These are phyloP conservation scores for Phtheirospermum japonicum DNA, from an alignment of 257 asterid genomes.

Conservation along the genomic window DNA sequence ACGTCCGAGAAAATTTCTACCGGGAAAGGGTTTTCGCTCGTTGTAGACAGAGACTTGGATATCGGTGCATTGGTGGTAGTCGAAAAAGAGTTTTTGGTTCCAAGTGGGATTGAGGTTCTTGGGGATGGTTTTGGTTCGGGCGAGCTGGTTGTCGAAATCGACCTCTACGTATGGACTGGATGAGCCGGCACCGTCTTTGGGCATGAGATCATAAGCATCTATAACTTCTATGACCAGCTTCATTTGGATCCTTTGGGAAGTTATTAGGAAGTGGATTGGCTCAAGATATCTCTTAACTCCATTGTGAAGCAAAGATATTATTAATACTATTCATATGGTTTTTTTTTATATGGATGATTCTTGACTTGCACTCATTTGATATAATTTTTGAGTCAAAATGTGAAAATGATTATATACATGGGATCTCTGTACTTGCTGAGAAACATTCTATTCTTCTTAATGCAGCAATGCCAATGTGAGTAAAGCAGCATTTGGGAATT, in stretches of 20 bases:
- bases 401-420: neutral
- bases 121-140: constrained; percentile 57
- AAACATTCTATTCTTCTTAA: constrained; percentile 40
- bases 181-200: constrained; percentile 74
- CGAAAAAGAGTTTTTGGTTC: constrained; percentile 58
- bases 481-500: constrained; percentile 7
- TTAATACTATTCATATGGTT: neutral
- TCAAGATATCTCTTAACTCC: constrained; percentile 46
- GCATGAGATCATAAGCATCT: constrained; percentile 73
- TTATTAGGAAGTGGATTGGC: constrained; percentile 26
- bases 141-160: constrained; percentile 62
- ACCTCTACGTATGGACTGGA: constrained; percentile 67
- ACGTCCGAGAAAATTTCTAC: constrained; percentile 61
- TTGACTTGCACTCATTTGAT: too few relatives aligned
- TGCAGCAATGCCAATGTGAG: constrained; percentile 35
- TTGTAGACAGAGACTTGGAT: constrained; percentile 58
- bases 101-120: constrained; percentile 70
- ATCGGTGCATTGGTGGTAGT: constrained; percentile 35
- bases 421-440: neutral
- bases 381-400: neutral
- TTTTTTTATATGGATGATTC: too few relatives aligned
- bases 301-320: constrained; percentile 41
- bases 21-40: constrained; percentile 49
- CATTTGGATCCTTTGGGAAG: constrained; percentile 44
- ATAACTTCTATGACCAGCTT: constrained; percentile 64